Base-by-base conservation (phyloP, 768 basidiomycete genomes). In the Rhizopogon salebrosus region DNA sequence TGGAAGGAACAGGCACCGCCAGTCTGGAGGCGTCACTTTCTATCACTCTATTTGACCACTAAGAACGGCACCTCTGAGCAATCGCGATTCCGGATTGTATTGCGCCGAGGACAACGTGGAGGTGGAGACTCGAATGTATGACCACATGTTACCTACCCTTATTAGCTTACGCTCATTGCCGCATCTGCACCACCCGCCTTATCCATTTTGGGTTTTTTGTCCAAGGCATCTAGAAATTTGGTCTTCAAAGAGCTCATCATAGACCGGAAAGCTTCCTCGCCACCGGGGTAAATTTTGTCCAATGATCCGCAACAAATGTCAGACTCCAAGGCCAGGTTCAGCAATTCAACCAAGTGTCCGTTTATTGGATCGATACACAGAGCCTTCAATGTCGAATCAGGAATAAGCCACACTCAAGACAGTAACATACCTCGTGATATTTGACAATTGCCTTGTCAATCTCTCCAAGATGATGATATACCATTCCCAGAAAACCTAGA, bases 401-500 rank as follows among this genome's bases (percentile, higher is more conserved):
- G 36, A 37, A 38, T 51, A 39, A 11, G 39, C 11, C 31, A 53
- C 14, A n/a, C 6, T 35, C 29, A 10, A 14, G 13, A 35, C 41
- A 45, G 48, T 20, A 31, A 54, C 83, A 36, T 50, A 93, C 95
- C 75, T 95, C 91, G 64, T 99, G 97, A 59, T 97, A 98, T 55
- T 85, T 86, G 35, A 92, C 72, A 58, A 99, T 94, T 2, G 95
- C 90, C 11, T 79, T 78, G 58, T 95, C 86, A 6, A 85, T 68
- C 43, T 91, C 76, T 22, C 81, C 83, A 57, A 84, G 71, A 16
- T 90, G 73, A 59, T 97, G 93, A 60, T 87, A 75, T 2, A 95
- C 85, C 66, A 97, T 84, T n/a, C 93, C 97, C 1, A 98, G 75
- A 62, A 90, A 92, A 4, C 89, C 87, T 48, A 94, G 81, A 3